These are phyloP conservation scores for Albugo candida DNA, from an alignment of 352 stramenopile genomes.

Conservation along the genomic window DNA sequence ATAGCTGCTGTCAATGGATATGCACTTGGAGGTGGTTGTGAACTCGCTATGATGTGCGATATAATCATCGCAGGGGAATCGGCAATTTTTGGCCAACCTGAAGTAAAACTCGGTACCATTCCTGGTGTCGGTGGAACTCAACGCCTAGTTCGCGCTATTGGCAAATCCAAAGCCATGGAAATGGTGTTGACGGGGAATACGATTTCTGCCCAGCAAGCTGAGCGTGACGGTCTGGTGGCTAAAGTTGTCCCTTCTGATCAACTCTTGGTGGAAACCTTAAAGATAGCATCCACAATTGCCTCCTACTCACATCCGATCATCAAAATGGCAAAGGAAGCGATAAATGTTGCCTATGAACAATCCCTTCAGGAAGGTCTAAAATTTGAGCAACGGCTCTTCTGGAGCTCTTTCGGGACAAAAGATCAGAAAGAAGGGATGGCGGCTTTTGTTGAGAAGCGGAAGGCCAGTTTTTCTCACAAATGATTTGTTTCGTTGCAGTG, in stretches of 20 bases:
- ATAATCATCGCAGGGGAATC: conserved; percentile 92
- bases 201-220: conserved; percentile 89
- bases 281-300: conserved; percentile 92
- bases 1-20: conserved; percentile 97
- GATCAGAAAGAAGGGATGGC: conserved; percentile 91
- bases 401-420: conserved; percentile 92
- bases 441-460: conserved; percentile 95
- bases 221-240: conserved; percentile 85
- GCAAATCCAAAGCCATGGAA: conserved; percentile 98
- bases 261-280: conserved; percentile 88
- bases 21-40: conserved; percentile 92
- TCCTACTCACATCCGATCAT: conserved; percentile 89
- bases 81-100: conserved; percentile 96
- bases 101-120: conserved; percentile 97
- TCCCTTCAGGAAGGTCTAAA: conserved; percentile 87
- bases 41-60: conserved; percentile 98
- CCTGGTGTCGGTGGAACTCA: conserved; percentile 93
- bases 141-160: conserved; percentile 90
- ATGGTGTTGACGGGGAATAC: conserved; percentile 96
- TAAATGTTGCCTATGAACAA: conserved; percentile 87
- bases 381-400: conserved; percentile 96
- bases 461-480: conserved; percentile 87
- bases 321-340: conserved; percentile 93
- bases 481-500: conserved; percentile 17
- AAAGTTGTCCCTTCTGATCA: conserved; percentile 84